A percentile compares a stretch with the other conserved stretches of the same genome.
Conservation (phyloP, 1,284 basidiomycete species). For the Cerrena zonata region DNA sequence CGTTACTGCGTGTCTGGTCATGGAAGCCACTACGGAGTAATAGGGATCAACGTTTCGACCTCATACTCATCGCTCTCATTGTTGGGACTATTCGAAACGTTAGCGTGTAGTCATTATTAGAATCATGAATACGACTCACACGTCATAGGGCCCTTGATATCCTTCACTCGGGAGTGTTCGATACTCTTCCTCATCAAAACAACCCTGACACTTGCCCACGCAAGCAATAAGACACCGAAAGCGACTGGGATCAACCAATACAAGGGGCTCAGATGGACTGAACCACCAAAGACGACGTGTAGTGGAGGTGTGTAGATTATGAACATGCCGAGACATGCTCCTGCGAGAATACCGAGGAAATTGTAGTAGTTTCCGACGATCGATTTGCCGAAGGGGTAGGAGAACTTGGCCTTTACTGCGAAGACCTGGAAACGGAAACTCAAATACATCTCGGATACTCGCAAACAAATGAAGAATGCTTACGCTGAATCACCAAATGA, state of each 20-base stretch:
- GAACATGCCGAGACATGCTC: constrained; percentile 60
- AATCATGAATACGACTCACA: constrained; percentile 37
- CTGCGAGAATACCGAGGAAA: constrained; percentile 58
- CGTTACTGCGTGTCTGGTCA: too few species aligned
- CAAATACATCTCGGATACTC: background rate
- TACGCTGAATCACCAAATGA: constrained; percentile 66
- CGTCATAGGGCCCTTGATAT: constrained; percentile 64
- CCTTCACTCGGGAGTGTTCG: constrained; percentile 51
- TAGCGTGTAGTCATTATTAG: constrained; percentile 6
- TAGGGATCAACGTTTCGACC: constrained; percentile 37
- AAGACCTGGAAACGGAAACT: constrained; percentile 46
- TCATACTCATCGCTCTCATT: constrained; percentile 62
- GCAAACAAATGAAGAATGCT: constrained; percentile 11
- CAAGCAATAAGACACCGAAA: constrained; percentile 55
- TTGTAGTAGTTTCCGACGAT: constrained; percentile 58
- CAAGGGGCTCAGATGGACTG: constrained; percentile 50
- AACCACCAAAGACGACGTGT: constrained; percentile 62
- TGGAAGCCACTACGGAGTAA: too few species aligned
- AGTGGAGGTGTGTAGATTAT: constrained; percentile 65
- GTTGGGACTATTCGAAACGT: constrained; percentile 45
- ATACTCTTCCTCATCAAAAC: constrained; percentile 50
- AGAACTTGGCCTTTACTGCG: constrained; percentile 61
- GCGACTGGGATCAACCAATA: constrained; percentile 65
- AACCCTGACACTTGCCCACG: constrained; percentile 55
- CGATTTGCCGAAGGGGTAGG: constrained; percentile 55